Evolutionary conservation across 83 land plant species (phyloP), one percentile per base, ranked within the genome.

Genomic region (Picea abies): DNA sequence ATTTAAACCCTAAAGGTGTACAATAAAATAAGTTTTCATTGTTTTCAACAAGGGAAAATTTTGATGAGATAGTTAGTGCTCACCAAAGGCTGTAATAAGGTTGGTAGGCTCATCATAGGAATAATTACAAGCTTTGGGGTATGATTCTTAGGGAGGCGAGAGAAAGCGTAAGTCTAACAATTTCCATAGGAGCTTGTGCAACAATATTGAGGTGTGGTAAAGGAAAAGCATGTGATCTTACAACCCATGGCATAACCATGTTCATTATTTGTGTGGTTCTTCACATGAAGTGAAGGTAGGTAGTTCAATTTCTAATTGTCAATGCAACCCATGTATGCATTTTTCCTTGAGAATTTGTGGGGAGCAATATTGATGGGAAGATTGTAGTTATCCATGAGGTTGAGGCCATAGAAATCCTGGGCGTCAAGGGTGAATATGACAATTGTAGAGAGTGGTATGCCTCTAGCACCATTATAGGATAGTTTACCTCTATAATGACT

Each of bases 31-130:
- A 37, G 39, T 37, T 3, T 37, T 3, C 39, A 37, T 37, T 37
- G 3, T 37, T 37, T 1, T 37, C 39, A 37, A 37, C 3, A 3
- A 63, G 64, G 1, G 64, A 1, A 63, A 20, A 63, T 1, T 1
- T 15, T 63, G 3, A 63, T 63, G 64, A 20, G n/a, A 20, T 63
- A 63, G 64, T 63, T 1, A 20, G 64, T n/a, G n/a, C n/a, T n/a
- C 64, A 1, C 90, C 84, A 16, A 73, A 78, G 86, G 94, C 92
- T 22, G 94, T 94, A 29, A 87, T 52, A 60, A 90, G 81, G 86
- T 91, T 88, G 32, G 91, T 87, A 15, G 96, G 89, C 80, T 93
- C 96, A 60, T 93, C 96, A 71, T 87, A 93, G 11, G 96, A 94
- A 69, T 94, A 94, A 41, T 88, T 86, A 81, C 92, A 94, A 26